Percentiles rank a stretch among this genome's conserved stretches.
phyloP scores from a whole-genome alignment of 2,329 filamentous ascomycete species.

The Penicillium frequentans region DNA sequence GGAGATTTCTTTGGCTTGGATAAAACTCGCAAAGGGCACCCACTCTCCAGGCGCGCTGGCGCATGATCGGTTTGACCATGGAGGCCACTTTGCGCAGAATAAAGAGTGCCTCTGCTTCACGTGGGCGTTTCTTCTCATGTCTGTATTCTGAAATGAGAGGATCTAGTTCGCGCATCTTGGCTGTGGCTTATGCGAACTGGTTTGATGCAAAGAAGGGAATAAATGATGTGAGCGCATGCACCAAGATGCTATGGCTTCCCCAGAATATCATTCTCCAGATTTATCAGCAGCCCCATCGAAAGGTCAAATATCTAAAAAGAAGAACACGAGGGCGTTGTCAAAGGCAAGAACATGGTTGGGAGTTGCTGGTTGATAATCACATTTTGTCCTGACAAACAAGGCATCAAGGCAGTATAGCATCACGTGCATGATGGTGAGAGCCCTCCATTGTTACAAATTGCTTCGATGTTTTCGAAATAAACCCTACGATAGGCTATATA shows the following conservation, averaged over 20 bases:
- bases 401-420: background rate
- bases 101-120: constrained; percentile 54
- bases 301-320: background rate
- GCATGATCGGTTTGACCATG: constrained; percentile 92
- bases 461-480: no score
- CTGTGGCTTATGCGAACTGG: background rate
- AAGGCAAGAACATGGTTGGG: background rate
- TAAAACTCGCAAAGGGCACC: constrained; percentile 81
- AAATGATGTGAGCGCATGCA: background rate
- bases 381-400: background rate
- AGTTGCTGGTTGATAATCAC: background rate
- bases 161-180: constrained; percentile 47
- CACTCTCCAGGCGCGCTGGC: constrained; percentile 78
- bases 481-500: no score
- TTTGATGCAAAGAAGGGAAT: background rate
- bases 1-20: constrained; percentile 68
- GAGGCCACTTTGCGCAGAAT: constrained; percentile 79
- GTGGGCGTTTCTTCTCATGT: constrained; percentile 51
- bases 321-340: background rate
- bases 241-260: background rate
- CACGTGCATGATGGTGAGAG: background rate
- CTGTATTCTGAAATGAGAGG: constrained; percentile 53
- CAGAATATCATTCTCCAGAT: background rate
- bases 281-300: background rate
- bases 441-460: no score